A percentile compares a stretch with the other conserved stretches of the same genome.
Conservation (phyloP, 495 filamentous ascomycete species). For the Penicillium salamii region DNA sequence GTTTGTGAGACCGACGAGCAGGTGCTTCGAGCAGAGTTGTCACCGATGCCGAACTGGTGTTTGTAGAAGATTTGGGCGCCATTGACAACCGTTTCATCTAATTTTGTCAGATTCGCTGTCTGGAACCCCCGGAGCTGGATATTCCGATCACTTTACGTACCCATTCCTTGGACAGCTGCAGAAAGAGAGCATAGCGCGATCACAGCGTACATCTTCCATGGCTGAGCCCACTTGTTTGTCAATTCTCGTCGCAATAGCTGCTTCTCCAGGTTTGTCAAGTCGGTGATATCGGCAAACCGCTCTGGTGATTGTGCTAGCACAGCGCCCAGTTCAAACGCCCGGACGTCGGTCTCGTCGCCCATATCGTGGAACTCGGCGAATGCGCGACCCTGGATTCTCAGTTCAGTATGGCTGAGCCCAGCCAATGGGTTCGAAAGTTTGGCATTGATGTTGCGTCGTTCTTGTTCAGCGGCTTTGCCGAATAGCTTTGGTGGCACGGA, state of each 20-base stretch:
- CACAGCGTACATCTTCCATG: constrained; percentile 65
- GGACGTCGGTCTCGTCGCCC: constrained; percentile 58
- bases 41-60: constrained; percentile 64
- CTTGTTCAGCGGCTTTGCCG: constrained; percentile 46
- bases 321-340: constrained; percentile 71
- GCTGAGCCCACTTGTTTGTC: constrained; percentile 71
- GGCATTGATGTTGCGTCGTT: constrained; percentile 52
- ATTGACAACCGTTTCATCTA: constrained; percentile 77
- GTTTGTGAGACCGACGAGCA: constrained; percentile 66
- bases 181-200: constrained; percentile 60
- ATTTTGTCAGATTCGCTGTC: background rate
- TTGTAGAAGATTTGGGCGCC: constrained; percentile 75
- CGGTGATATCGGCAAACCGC: constrained; percentile 51
- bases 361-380: constrained; percentile 65
- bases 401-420: constrained; percentile 55
- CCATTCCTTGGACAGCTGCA: constrained; percentile 71
- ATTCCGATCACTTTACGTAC: constrained; percentile 36
- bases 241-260: constrained; percentile 60
- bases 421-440: constrained; percentile 71
- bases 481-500: constrained; percentile 25
- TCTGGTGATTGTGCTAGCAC: constrained; percentile 61
- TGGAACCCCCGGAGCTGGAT: background rate
- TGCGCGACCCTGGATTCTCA: constrained; percentile 60
- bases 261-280: constrained; percentile 55
- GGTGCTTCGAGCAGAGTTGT: constrained; percentile 28